These are phyloP conservation scores for Nevesoporus exiguus DNA, from an alignment of 768 basidiomycete species.

Conservation along the genomic window DNA sequence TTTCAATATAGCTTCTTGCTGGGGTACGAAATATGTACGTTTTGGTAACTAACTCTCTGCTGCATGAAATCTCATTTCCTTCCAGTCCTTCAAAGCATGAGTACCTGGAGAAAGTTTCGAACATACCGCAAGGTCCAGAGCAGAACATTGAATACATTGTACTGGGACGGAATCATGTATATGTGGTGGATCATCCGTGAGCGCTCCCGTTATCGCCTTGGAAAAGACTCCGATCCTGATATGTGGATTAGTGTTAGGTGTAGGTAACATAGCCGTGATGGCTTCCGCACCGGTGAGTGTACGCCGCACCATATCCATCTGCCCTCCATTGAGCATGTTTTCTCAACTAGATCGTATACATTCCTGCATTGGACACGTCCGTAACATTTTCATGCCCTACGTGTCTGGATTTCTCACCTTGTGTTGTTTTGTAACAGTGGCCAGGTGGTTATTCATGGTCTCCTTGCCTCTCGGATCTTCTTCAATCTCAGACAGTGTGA, in stretches of 20 bases:
- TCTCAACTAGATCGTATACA: constrained; percentile 11
- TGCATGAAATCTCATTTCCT: not conserved
- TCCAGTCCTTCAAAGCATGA: constrained; percentile 26
- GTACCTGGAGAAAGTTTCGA: constrained; percentile 22
- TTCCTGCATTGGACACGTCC: constrained; percentile 22
- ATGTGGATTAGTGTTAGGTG: constrained; percentile 11
- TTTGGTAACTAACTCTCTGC: not conserved
- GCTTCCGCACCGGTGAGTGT: constrained; percentile 20
- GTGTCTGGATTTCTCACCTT: constrained; percentile 3
- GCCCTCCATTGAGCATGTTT: not conserved
- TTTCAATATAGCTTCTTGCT: constrained; percentile 7
- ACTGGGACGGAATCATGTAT: constrained; percentile 29
- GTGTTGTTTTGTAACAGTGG: constrained; percentile 12
- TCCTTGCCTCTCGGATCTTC: constrained; percentile 27
- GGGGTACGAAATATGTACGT: constrained; percentile 24
- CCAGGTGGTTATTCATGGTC: constrained; percentile 26
- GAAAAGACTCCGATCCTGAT: not conserved
- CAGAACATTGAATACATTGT: constrained; percentile 19
- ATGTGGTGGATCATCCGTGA: constrained; percentile 24
- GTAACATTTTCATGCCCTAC: not conserved
- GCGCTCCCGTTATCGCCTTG: not conserved
- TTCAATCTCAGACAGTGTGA: constrained; percentile 27
- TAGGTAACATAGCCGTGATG: constrained; percentile 15
- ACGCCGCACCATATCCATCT: no score
- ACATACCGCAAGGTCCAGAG: constrained; percentile 20